Evolutionary conservation across 805 yeast genomes (phyloP).

Genomic region (Schizosaccharomyces pombe): DNA sequence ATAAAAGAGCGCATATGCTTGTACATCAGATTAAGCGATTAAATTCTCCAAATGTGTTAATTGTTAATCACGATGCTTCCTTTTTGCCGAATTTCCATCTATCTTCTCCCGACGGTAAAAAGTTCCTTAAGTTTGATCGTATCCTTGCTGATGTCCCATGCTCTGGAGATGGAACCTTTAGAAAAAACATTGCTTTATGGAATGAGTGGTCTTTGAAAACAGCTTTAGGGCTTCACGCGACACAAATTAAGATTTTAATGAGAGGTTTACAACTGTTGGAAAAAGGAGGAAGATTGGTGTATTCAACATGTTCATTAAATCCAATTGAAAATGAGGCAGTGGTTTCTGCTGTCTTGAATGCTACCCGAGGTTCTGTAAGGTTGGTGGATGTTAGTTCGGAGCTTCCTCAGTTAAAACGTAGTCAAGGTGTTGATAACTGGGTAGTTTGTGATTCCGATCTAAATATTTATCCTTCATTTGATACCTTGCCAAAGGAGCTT

Average conservation of each 20-base stretch:
- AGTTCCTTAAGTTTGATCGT: constrained; percentile 60
- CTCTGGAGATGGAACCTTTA: constrained; percentile 97
- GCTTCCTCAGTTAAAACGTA: constrained; percentile 59
- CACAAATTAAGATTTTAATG: constrained; percentile 68
- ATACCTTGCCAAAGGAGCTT: neutral
- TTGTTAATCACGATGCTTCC: constrained; percentile 93
- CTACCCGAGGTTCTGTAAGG: constrained; percentile 34
- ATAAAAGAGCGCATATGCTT: constrained; percentile 88
- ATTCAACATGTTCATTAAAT: constrained; percentile 86
- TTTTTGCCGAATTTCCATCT: constrained; percentile 60
- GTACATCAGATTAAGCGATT: constrained; percentile 90
- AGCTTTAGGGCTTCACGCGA: constrained; percentile 69
- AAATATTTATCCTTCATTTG: neutral
- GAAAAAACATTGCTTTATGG: constrained; percentile 93
- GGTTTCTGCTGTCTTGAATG: constrained; percentile 71
- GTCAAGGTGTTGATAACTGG: constrained; percentile 60
- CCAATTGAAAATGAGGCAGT: constrained; percentile 97
- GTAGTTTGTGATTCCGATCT: constrained; percentile 31
- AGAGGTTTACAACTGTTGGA: constrained; percentile 78
- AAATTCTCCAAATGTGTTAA: constrained; percentile 76
- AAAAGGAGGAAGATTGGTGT: constrained; percentile 77
- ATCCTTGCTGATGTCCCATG: constrained; percentile 96
- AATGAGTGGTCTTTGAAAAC: constrained; percentile 76
- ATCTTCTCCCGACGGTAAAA: neutral
- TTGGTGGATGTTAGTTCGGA: constrained; percentile 46